A percentile compares a stretch with the other conserved stretches of the same genome.
These are phyloP conservation scores for Saccharomycopsis hybrid DNA, from an alignment of 1,139 yeast genomes.

Conservation along the genomic window DNA sequence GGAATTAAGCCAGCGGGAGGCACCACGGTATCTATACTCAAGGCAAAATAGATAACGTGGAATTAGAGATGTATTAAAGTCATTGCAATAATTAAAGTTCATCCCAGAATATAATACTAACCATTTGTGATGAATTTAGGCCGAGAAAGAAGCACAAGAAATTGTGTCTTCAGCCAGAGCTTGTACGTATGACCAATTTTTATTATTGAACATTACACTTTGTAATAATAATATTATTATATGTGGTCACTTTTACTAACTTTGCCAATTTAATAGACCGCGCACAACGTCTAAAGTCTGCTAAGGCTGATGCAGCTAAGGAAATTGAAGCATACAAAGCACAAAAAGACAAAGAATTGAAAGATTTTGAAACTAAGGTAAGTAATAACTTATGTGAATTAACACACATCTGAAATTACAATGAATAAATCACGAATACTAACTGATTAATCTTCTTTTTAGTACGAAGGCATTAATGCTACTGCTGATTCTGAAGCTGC, in stretches of 20 bases:
- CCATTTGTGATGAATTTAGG: slow-evolving; percentile 32
- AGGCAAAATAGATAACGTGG: no score
- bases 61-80: no score
- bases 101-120: no score
- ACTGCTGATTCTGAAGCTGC: slow-evolving; percentile 70
- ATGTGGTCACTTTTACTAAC: background rate
- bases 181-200: slow-evolving; percentile 39
- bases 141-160: slow-evolving; percentile 95
- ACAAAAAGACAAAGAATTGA: slow-evolving; percentile 78
- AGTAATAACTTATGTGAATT: no score
- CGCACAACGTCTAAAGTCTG: slow-evolving; percentile 84
- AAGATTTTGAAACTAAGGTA: slow-evolving; percentile 55
- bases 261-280: slow-evolving; percentile 47
- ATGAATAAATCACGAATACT: no score
- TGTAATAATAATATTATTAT: no score
- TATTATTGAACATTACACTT: no score
- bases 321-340: slow-evolving; percentile 85
- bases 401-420: no score
- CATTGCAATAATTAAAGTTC: no score
- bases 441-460: no score
- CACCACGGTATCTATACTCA: no score
- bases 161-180: slow-evolving; percentile 88
- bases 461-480: slow-evolving; percentile 60
- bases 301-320: slow-evolving; percentile 84
- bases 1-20: no score